Evolutionary conservation across 2,329 filamentous ascomycete species (phyloP).

Genomic region (Sphaerostilbella broomeana): DNA sequence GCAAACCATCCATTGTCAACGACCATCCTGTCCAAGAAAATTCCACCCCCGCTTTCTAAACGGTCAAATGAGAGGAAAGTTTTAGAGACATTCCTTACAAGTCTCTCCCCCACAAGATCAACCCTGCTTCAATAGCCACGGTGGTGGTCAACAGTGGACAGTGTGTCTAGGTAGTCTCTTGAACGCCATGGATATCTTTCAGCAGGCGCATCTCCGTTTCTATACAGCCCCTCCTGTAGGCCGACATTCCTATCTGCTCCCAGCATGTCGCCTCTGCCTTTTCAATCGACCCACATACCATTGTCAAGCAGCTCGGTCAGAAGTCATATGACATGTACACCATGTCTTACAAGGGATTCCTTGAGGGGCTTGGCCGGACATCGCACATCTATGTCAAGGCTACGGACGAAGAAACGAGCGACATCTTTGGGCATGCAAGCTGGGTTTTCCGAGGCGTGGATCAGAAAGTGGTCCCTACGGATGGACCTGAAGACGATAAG

Average conservation of each 20-base stretch:
- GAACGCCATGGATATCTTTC: too few species aligned
- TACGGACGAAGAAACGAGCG: constrained; percentile 6
- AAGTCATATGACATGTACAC: constrained; percentile 13
- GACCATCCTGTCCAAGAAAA: too few species aligned
- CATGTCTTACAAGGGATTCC: constrained; percentile 6
- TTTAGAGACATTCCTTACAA: too few species aligned
- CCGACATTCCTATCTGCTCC: constrained; percentile 11
- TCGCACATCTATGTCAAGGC: constrained; percentile 13
- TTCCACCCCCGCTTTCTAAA: too few species aligned
- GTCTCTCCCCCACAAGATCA: too few species aligned
- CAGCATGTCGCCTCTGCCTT: constrained; percentile 7
- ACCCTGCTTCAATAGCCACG: too few species aligned
- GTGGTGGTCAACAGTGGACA: too few species aligned
- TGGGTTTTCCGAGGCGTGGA: constrained; percentile 10
- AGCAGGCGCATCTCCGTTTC: constrained; percentile 4
- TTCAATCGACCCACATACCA: constrained; percentile 11
- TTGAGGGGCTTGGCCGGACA: constrained; percentile 7
- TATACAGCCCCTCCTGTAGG: constrained; percentile 11
- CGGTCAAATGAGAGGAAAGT: too few species aligned
- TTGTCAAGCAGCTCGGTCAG: constrained; percentile 13
- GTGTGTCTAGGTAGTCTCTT: too few species aligned
- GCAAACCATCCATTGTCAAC: too few species aligned
- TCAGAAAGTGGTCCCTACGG: constrained; percentile 3
- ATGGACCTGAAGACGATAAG: constrained; percentile 6
- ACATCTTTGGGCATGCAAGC: constrained; percentile 11